A percentile compares a stretch with the other conserved stretches of the same genome.
Evolutionary conservation across 345 rosid genomes (phyloP).

Genomic region (Eucalyptus sp.): DNA sequence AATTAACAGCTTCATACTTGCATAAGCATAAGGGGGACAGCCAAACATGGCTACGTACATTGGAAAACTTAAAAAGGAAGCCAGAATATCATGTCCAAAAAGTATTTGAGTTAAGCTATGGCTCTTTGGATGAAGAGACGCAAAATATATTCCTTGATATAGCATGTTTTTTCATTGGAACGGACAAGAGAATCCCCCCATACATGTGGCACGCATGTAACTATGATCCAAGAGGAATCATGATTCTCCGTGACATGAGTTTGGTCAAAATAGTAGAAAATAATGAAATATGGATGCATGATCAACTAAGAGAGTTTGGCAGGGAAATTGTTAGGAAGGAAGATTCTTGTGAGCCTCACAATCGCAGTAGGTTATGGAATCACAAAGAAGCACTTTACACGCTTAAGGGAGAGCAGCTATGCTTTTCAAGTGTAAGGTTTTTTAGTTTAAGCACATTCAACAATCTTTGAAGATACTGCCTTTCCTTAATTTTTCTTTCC

Average conservation of each 20-base stretch:
- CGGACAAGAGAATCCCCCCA: background rate
- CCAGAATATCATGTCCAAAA: too few species aligned
- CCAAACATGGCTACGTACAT: background rate
- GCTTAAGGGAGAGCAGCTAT: background rate
- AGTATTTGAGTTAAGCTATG: too few species aligned
- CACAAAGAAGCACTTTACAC: background rate
- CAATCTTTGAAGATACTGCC: background rate
- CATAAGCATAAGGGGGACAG: fast-evolving
- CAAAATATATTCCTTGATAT: background rate
- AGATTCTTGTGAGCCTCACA: background rate
- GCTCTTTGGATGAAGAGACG: fast-evolving
- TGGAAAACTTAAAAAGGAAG: too few species aligned
- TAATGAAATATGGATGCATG: background rate
- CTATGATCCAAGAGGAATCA: fast-evolving
- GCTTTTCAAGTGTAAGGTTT: fast-evolving
- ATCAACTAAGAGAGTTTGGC: background rate
- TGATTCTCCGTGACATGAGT: background rate
- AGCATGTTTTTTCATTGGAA: background rate
- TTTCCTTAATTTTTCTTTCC: background rate
- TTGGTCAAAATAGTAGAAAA: background rate
- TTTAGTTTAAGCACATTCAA: fast-evolving
- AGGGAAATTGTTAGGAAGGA: background rate
- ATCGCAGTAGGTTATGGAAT: background rate
- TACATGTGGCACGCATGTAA: background rate
- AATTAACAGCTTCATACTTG: background rate